Evolutionary conservation across 495 filamentous ascomycete species (phyloP), one percentile per base, ranked within the genome.

Genomic region (Tuber calosporum): DNA sequence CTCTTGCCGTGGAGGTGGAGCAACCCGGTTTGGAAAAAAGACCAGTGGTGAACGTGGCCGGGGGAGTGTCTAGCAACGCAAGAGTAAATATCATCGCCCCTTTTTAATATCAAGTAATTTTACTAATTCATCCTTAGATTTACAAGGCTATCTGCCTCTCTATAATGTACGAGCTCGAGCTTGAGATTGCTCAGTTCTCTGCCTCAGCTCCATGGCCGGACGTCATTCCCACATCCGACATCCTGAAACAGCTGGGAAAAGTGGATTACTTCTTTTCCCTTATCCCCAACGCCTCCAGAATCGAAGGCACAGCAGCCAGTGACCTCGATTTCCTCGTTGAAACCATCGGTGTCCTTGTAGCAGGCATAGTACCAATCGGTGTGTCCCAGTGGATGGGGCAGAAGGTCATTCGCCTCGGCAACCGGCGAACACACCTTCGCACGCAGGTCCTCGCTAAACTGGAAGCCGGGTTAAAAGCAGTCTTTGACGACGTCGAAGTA

Each of bases 311-410:
- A 58, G 26, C 76, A 9, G 74, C 75, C n/a, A 38, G 20, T 20
- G 40, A 77, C 17, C 76, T 77, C 42, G 74, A 77, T 34, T 39
- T 39, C 4, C n/a, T 77, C 26, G 76, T 78, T 17, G 75, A 78
- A 17, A 78, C 76, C 1, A 67, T 78, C 4, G 76, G 76, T 13
- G 43, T 37, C 19, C 8, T 77, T 26, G 76, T 78, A 1, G 76
- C 76, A 8, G 75, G 67, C 2, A 38, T 68, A 19, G 70, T 77
- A 37, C 76, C 76, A n/a, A 69, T 68, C 4, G 74, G 76, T 6
- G 70, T 75, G 3, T 70, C 74, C 1, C 76, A 78, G 42, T 78
- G 72, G 38, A 78, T 78, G 30, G 76, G 76, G 9, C 74, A 78
- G 48, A 78, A 78, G 20, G 73, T 78, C 70, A 73, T 78, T 22